Percentiles rank a stretch among this genome's conserved stretches.
phyloP scores from a whole-genome alignment of 2,329 filamentous ascomycete species.

The Fusarium sp. region DNA sequence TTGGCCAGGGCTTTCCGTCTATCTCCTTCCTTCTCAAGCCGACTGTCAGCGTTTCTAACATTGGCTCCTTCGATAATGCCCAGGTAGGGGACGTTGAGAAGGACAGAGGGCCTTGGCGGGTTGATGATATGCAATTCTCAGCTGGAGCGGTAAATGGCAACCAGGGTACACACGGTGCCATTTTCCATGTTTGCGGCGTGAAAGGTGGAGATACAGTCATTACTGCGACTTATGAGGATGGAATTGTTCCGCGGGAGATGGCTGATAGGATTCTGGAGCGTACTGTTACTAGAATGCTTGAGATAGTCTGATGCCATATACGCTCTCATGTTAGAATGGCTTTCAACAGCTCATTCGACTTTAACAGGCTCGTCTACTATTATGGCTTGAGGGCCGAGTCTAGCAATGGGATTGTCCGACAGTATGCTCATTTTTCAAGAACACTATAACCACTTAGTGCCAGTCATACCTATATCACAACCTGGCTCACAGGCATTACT shows the following conservation, averaged over 20 bases:
- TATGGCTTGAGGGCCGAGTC: too few species aligned
- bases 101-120: constrained; percentile 10
- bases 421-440: too few species aligned
- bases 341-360: too few species aligned
- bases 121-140: constrained; percentile 36
- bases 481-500: too few species aligned
- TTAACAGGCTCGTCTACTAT: too few species aligned
- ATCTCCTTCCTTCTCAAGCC: constrained; percentile 28
- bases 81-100: neutral
- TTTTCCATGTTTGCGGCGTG: constrained; percentile 17
- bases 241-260: constrained; percentile 3
- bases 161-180: constrained; percentile 7
- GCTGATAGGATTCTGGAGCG: neutral
- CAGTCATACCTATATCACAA: too few species aligned
- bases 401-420: too few species aligned
- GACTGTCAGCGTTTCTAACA: constrained; percentile 23
- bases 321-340: too few species aligned
- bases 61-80: neutral
- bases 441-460: too few species aligned
- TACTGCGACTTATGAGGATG: constrained; percentile 28
- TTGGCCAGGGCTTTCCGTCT: constrained; percentile 14
- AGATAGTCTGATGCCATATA: neutral
- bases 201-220: constrained; percentile 30
- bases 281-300: neutral
- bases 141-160: constrained; percentile 23